Evolutionary conservation across 2,329 filamentous ascomycete genomes (phyloP).

Genomic region (Coleophoma cylindrospora): DNA sequence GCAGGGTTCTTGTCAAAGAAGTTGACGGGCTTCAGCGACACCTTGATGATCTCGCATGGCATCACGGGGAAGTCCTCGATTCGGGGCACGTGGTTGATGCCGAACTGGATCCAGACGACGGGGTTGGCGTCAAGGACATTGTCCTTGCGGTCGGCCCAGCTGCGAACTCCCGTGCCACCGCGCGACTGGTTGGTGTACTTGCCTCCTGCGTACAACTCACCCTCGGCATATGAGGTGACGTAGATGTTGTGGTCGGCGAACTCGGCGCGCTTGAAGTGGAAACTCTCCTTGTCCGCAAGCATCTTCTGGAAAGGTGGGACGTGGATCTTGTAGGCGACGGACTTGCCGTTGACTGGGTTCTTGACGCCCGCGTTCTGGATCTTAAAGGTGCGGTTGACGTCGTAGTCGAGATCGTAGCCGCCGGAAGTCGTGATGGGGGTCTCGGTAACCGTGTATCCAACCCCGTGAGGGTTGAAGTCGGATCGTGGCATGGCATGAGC

Average conservation of each 20-base stretch:
- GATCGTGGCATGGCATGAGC: constrained; percentile 55
- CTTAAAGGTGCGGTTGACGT: constrained; percentile 49
- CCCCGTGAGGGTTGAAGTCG: constrained; percentile 44
- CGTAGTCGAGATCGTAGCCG: constrained; percentile 41
- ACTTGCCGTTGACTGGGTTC: constrained; percentile 48
- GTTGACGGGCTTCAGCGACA: constrained; percentile 44
- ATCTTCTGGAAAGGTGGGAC: constrained; percentile 53
- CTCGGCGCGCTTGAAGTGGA: constrained; percentile 44
- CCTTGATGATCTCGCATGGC: constrained; percentile 52
- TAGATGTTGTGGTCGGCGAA: constrained; percentile 51
- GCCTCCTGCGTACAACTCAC: constrained; percentile 46
- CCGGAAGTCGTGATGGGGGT: constrained; percentile 40
- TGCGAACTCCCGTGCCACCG: constrained; percentile 46
- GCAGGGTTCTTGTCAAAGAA: constrained; percentile 48
- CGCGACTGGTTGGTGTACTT: constrained; percentile 52
- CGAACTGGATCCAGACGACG: constrained; percentile 52
- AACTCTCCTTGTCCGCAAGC: constrained; percentile 41
- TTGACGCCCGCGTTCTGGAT: constrained; percentile 46
- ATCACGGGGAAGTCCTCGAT: constrained; percentile 66
- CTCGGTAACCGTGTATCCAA: constrained; percentile 42
- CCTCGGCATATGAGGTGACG: constrained; percentile 47
- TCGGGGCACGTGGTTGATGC: constrained; percentile 60
- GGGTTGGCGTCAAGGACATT: constrained; percentile 45
- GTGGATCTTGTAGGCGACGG: constrained; percentile 51
- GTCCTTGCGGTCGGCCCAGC: constrained; percentile 46